phyloP scores from a whole-genome alignment of 2,329 filamentous ascomycete genomes.

The Cordyceps cateniannulata region DNA sequence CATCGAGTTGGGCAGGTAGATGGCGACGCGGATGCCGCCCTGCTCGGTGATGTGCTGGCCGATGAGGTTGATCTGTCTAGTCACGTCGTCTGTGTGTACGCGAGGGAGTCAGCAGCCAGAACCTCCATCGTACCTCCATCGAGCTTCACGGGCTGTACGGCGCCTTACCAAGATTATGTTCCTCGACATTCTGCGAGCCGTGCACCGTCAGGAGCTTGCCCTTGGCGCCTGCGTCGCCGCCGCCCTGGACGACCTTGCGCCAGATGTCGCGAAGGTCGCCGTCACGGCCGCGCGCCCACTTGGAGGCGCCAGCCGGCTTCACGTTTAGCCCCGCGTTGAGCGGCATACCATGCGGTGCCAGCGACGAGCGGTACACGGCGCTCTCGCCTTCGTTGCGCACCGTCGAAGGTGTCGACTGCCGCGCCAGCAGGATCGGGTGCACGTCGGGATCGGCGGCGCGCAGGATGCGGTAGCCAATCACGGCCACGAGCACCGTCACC shows the following conservation, averaged over 20 bases:
- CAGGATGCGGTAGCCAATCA: slow-evolving; percentile 65
- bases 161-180: slow-evolving; percentile 57
- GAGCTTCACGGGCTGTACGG: background rate
- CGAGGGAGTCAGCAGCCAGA: background rate
- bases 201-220: slow-evolving; percentile 73
- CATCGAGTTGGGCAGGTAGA: slow-evolving; percentile 89
- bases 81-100: slow-evolving; percentile 54
- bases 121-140: background rate
- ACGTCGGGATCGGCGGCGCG: slow-evolving; percentile 76
- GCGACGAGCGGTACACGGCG: slow-evolving; percentile 75
- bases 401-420: slow-evolving; percentile 71
- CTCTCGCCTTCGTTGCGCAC: slow-evolving; percentile 82
- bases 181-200: slow-evolving; percentile 66
- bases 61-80: slow-evolving; percentile 79
- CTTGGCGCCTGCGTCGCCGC: slow-evolving; percentile 59
- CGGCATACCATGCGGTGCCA: slow-evolving; percentile 78
- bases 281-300: slow-evolving; percentile 76
- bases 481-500: slow-evolving; percentile 55
- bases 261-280: slow-evolving; percentile 91
- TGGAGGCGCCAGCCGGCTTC: slow-evolving; percentile 70
- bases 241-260: slow-evolving; percentile 61
- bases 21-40: slow-evolving; percentile 69
- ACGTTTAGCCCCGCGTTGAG: slow-evolving; percentile 74
- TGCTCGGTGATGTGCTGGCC: slow-evolving; percentile 69
- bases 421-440: slow-evolving; percentile 82